These are phyloP conservation scores for Aquilaria malaccensis DNA, from an alignment of 345 rosid species.

Conservation along the genomic window DNA sequence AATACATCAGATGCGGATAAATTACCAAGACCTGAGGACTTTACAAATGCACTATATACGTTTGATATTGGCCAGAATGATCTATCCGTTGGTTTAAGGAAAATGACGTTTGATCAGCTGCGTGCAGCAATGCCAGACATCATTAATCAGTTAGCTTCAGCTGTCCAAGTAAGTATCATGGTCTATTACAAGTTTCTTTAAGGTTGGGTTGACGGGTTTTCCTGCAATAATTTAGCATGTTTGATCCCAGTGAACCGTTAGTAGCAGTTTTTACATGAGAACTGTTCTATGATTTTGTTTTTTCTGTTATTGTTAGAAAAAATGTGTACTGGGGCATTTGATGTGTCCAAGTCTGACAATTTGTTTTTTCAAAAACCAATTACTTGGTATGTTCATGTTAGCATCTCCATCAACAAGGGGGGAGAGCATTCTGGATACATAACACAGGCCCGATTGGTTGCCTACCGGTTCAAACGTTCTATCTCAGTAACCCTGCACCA, in stretches of 20 bases:
- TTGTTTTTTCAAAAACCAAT: too few species aligned
- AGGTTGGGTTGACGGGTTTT: background rate
- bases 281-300: too few species aligned
- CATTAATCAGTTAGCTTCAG: constrained; percentile 62
- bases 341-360: background rate
- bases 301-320: too few species aligned
- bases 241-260: too few species aligned
- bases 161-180: constrained; percentile 57
- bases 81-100: constrained; percentile 80
- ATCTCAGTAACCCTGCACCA: constrained; percentile 56
- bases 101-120: constrained; percentile 62
- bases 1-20: constrained; percentile 38
- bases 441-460: constrained; percentile 93
- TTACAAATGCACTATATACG: constrained; percentile 76
- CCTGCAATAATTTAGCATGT: background rate
- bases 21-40: constrained; percentile 69
- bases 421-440: constrained; percentile 61
- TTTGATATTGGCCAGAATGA: constrained; percentile 96
- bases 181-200: background rate
- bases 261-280: too few species aligned
- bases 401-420: constrained; percentile 43
- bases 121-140: constrained; percentile 65
- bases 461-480: constrained; percentile 69
- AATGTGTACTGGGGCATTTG: background rate
- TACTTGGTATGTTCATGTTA: constrained; percentile 13